These are phyloP conservation scores for Lathyrus aphaca DNA, from an alignment of 306 rosid species.

Conservation along the genomic window DNA sequence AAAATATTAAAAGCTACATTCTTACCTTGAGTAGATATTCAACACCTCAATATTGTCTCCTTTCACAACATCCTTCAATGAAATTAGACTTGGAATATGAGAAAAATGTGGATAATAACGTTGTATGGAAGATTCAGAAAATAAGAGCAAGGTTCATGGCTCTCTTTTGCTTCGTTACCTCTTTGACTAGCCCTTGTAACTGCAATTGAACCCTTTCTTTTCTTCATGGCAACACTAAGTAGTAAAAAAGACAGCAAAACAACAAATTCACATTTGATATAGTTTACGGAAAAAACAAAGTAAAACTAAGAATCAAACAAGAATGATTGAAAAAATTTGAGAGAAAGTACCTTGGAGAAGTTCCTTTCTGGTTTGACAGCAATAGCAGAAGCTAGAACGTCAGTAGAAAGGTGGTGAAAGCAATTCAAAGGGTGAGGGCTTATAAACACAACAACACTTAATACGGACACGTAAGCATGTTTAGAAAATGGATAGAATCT, in stretches of 20 bases:
- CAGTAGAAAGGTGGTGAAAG: too few species aligned
- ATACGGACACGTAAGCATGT: too few species aligned
- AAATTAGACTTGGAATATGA: conserved; percentile 22
- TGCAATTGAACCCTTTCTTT: not conserved
- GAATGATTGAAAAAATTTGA: too few species aligned
- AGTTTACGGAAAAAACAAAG: too few species aligned
- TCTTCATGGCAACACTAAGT: not conserved
- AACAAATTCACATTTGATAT: not conserved
- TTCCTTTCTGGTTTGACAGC: too few species aligned
- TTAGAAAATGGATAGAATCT: too few species aligned
- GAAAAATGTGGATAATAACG: conserved; percentile 3
- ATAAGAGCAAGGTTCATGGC: not conserved
- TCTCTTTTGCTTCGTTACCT: not conserved
- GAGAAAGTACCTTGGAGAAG: too few species aligned
- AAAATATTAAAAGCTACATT: not conserved
- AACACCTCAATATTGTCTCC: not conserved
- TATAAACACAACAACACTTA: too few species aligned
- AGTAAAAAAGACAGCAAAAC: not conserved
- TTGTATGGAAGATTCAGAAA: conserved; percentile 25
- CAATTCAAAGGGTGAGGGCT: too few species aligned
- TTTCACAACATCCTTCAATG: conserved; percentile 15
- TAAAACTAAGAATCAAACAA: too few species aligned
- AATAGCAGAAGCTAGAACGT: too few species aligned
- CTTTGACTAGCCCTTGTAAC: not conserved
- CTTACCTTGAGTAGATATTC: conserved; percentile 13